These are phyloP conservation scores for Pilasporangium apinafurcum DNA, from an alignment of 352 stramenopile species.

Conservation along the genomic window DNA sequence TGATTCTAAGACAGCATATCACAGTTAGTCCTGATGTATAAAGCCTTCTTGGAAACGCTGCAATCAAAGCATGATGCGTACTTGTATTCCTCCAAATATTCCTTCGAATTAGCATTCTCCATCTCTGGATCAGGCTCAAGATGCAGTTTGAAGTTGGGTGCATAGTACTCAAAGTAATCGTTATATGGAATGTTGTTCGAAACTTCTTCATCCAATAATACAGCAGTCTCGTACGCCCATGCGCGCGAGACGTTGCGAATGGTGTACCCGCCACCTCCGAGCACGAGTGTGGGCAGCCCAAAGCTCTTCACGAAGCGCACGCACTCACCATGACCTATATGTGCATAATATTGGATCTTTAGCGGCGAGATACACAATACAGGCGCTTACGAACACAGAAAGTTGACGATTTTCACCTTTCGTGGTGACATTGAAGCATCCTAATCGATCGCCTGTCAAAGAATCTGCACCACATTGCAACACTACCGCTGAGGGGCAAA, in stretches of 20 bases:
- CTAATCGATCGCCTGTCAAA: constrained; percentile 94
- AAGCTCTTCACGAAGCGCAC: constrained; percentile 87
- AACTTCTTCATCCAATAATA: constrained; percentile 84
- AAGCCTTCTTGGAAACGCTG: background rate
- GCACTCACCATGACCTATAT: constrained; percentile 65
- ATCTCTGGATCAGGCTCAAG: constrained; percentile 70
- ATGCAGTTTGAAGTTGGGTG: constrained; percentile 81
- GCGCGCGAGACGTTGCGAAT: constrained; percentile 88
- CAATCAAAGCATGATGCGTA: constrained; percentile 17
- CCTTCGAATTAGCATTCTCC: constrained; percentile 78
- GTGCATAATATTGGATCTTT: constrained; percentile 3
- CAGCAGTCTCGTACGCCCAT: constrained; percentile 97
- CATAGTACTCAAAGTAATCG: constrained; percentile 84
- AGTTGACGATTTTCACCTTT: constrained; percentile 14
- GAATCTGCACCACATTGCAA: constrained; percentile 98
- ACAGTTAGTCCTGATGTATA: too few species aligned
- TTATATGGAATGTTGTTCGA: constrained; percentile 83
- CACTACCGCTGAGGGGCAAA: constrained; percentile 89
- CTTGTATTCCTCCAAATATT: constrained; percentile 86
- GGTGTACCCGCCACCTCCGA: constrained; percentile 82
- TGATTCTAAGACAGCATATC: constrained; percentile 26
- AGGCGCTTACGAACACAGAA: background rate
- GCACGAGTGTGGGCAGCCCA: constrained; percentile 71
- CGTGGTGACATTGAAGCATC: constrained; percentile 97
- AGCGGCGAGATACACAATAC: background rate